Conservation (phyloP, 139 green algal genomes). For the Trebouxia sp. region DNA sequence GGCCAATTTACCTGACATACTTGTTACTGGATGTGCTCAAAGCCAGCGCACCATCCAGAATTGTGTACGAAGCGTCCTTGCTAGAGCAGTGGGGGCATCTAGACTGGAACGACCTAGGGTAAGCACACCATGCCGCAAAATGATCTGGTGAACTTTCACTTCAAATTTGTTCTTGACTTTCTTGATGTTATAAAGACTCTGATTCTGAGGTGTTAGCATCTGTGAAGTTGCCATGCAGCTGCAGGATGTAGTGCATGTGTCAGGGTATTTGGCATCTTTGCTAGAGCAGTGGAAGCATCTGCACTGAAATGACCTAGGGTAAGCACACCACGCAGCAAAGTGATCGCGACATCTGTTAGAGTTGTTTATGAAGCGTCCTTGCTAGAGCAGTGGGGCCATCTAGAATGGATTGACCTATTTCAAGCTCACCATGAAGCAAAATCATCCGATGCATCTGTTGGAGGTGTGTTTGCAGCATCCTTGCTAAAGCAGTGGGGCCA, state of each 20-base stretch:
- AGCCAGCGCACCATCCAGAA: neutral
- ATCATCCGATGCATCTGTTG: too few species aligned
- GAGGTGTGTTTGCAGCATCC: neutral
- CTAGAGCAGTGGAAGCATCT: neutral
- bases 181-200: too few species aligned
- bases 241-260: too few species aligned
- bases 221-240: too few species aligned
- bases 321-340: too few species aligned
- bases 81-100: conserved; percentile 24
- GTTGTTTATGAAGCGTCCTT: conserved; percentile 4
- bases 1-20: conserved; percentile 4
- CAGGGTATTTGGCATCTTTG: neutral
- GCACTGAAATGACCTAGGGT: neutral
- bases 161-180: too few species aligned
- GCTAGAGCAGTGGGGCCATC: conserved; percentile 19
- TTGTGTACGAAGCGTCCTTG: neutral
- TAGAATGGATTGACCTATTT: conserved; percentile 12
- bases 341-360: neutral
- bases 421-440: too few species aligned
- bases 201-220: too few species aligned
- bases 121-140: too few species aligned
- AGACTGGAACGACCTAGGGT: conserved; percentile 22
- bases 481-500: neutral
- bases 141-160: too few species aligned
- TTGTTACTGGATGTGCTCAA: conserved; percentile 5